These are phyloP conservation scores for Nemania sp. DNA, from an alignment of 2,329 filamentous ascomycete species.

Conservation along the genomic window DNA sequence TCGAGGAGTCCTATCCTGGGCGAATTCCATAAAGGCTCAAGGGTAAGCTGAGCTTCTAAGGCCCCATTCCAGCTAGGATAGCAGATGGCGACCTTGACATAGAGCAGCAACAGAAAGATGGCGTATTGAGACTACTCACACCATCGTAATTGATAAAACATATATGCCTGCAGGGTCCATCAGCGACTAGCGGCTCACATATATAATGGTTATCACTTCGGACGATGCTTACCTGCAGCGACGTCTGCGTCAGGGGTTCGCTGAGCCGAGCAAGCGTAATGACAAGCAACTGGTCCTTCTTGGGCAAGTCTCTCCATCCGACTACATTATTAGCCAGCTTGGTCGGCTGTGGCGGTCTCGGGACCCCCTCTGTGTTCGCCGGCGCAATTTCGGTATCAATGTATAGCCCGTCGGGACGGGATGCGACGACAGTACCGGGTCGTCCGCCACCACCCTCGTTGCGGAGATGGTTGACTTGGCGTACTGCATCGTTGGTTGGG, in stretches of 20 bases:
- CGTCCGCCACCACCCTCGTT: constrained; percentile 19
- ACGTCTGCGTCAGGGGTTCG: constrained; percentile 82
- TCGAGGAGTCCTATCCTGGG: background rate
- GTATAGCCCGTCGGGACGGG: constrained; percentile 19
- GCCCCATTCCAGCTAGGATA: background rate
- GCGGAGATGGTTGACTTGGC: constrained; percentile 5
- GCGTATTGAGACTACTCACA: constrained; percentile 41
- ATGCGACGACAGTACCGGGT: constrained; percentile 19
- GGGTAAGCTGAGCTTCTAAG: background rate
- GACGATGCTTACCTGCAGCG: constrained; percentile 52
- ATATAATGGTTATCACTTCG: background rate
- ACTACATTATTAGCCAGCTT: constrained; percentile 30
- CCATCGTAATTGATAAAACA: constrained; percentile 87
- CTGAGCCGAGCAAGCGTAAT: constrained; percentile 78
- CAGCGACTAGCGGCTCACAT: background rate
- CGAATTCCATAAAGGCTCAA: background rate
- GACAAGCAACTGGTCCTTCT: constrained; percentile 76
- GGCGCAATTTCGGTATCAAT: constrained; percentile 19
- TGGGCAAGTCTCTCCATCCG: constrained; percentile 58
- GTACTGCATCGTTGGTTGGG: constrained; percentile 6
- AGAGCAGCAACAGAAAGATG: background rate
- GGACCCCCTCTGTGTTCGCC: background rate
- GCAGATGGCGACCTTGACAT: background rate
- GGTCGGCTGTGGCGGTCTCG: constrained; percentile 11
- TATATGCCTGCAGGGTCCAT: constrained; percentile 62